phyloP scores from a whole-genome alignment of 306 rosid genomes.

The Lagenaria siceraria region DNA sequence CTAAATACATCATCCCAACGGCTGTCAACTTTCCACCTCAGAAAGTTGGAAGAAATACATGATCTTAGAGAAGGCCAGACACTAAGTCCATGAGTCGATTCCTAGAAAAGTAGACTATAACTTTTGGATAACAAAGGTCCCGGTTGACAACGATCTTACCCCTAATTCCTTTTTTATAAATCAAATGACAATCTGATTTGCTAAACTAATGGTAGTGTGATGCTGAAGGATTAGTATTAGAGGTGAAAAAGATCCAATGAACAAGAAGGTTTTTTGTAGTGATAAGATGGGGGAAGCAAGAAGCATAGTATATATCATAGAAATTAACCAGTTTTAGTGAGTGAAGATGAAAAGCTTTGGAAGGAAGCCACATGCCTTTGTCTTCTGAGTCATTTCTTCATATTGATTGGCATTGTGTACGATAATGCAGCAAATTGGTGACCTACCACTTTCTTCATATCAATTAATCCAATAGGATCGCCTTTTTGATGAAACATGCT shows the following conservation, averaged over 20 bases:
- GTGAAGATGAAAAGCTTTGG: constrained; percentile 5
- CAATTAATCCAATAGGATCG: not conserved
- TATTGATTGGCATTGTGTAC: constrained; percentile 3
- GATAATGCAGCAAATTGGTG: not conserved
- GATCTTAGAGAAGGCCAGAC: not conserved
- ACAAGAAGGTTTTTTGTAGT: not conserved
- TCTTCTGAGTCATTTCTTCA: constrained; percentile 4
- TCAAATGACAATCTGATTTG: not conserved
- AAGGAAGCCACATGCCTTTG: constrained; percentile 3
- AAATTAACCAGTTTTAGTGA: not conserved
- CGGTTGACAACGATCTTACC: not conserved
- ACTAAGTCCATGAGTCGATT: not conserved
- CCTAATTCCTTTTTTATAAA: not conserved
- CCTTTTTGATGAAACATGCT: not conserved
- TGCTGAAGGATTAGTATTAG: not conserved
- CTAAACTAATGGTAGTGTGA: not conserved
- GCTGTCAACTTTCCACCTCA: constrained; percentile 7
- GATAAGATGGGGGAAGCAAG: constrained; percentile 1
- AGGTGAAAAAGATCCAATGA: not conserved
- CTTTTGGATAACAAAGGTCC: not conserved
- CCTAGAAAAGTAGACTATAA: not conserved
- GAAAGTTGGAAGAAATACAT: not conserved
- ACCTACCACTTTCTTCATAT: constrained; percentile 7
- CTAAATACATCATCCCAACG: not conserved
- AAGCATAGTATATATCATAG: not conserved